Percentiles rank a stretch among this genome's conserved stretches.
Evolutionary conservation across 1,284 basidiomycete genomes (phyloP).

Genomic region (Omphalotus olearius): DNA sequence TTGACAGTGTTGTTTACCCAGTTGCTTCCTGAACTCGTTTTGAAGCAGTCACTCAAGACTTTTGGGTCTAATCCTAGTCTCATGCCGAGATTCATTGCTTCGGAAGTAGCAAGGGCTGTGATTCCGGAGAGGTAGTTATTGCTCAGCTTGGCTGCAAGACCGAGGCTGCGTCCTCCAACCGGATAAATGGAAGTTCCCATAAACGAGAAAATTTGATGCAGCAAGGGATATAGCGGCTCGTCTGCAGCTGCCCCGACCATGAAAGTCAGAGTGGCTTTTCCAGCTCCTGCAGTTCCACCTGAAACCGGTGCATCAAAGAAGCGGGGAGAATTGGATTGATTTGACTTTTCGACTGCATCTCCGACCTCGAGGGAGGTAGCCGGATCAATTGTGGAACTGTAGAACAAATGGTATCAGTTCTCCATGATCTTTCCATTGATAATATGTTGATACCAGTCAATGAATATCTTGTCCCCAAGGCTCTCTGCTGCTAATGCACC

Average conservation of each 20-base stretch:
- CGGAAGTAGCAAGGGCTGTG: constrained; percentile 34
- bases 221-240: constrained; percentile 26
- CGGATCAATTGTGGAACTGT: constrained; percentile 39
- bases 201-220: constrained; percentile 26
- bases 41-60: constrained; percentile 30
- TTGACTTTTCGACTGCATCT: constrained; percentile 21
- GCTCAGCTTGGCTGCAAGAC: constrained; percentile 35
- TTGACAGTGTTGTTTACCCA: constrained; percentile 37
- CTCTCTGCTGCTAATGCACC: constrained; percentile 30
- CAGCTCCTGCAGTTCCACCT: constrained; percentile 35
- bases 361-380: constrained; percentile 29
- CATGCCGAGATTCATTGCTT: constrained; percentile 40
- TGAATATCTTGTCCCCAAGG: constrained; percentile 30
- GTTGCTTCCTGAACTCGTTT: constrained; percentile 32
- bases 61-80: constrained; percentile 34
- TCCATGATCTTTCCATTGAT: not conserved
- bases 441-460: constrained; percentile 30
- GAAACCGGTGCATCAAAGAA: constrained; percentile 37
- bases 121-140: constrained; percentile 38
- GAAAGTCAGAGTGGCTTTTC: constrained; percentile 31
- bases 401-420: not conserved
- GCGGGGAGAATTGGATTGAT: constrained; percentile 18
- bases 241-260: constrained; percentile 31
- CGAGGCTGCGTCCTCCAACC: constrained; percentile 31
- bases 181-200: constrained; percentile 33